These are phyloP conservation scores for Picocystis salinarum DNA, from an alignment of 139 green algal species.

Conservation along the genomic window DNA sequence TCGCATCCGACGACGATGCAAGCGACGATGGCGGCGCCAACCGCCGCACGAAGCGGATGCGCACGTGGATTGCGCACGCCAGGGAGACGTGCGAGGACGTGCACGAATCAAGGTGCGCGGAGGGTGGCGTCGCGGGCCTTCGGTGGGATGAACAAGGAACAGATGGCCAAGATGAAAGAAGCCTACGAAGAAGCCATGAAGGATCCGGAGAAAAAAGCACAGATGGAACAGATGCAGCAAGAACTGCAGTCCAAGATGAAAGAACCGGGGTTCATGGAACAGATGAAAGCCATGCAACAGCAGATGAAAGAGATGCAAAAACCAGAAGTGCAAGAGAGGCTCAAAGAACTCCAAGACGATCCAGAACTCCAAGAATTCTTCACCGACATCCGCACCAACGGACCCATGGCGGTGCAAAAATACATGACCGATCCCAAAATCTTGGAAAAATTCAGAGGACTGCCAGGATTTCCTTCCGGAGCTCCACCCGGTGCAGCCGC, in stretches of 20 bases:
- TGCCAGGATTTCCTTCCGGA: background rate
- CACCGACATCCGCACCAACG: background rate
- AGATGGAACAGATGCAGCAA: background rate
- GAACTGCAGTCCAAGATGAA: background rate
- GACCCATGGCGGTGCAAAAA: background rate
- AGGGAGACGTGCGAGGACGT: too few species aligned
- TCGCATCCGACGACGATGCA: too few species aligned
- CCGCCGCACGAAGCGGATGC: too few species aligned
- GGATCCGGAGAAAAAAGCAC: background rate
- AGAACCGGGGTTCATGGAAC: background rate
- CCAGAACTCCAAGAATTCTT: constrained; percentile 9
- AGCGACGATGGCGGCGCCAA: too few species aligned
- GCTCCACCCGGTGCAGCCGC: constrained; percentile 1
- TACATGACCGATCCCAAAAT: constrained; percentile 3
- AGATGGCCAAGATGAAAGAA: background rate
- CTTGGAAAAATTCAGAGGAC: background rate
- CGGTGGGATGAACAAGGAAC: background rate
- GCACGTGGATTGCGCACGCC: too few species aligned
- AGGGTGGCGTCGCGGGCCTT: too few species aligned
- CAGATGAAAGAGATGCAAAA: background rate
- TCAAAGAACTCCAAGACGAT: constrained; percentile 6
- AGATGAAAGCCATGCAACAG: constrained; percentile 1
- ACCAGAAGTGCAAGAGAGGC: background rate
- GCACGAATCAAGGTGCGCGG: too few species aligned
- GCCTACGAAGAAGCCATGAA: constrained; percentile 3